Percentiles rank a stretch among this genome's conserved stretches.
Evolutionary conservation across 495 filamentous ascomycete genomes (phyloP).

Genomic region (Glonium stellatum): DNA sequence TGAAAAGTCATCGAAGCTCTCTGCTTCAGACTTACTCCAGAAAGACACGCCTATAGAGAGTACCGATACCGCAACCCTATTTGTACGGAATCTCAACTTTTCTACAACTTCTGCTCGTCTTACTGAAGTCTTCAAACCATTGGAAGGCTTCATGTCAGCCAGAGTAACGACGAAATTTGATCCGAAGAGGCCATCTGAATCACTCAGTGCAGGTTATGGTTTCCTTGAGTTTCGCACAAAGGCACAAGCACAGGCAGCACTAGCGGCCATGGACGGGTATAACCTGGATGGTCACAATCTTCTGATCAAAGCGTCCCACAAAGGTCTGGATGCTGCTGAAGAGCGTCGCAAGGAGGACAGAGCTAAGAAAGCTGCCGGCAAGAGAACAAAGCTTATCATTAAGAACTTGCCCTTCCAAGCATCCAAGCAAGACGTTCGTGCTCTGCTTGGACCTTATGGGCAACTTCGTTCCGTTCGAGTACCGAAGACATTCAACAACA

Average conservation of each 20-base stretch:
- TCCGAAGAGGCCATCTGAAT: conserved; percentile 47
- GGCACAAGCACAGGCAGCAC: conserved; percentile 67
- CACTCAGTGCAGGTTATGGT: conserved; percentile 92
- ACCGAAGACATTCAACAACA: conserved; percentile 86
- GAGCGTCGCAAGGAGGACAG: conserved; percentile 73
- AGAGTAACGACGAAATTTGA: conserved; percentile 80
- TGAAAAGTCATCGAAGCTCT: conserved; percentile 39
- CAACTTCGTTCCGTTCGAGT: conserved; percentile 86
- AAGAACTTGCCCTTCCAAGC: conserved; percentile 98
- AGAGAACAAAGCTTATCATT: conserved; percentile 87
- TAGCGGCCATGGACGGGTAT: conserved; percentile 78
- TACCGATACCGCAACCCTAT: conserved; percentile 68
- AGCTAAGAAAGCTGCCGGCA: conserved; percentile 64
- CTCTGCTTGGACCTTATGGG: conserved; percentile 81
- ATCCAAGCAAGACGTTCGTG: conserved; percentile 81
- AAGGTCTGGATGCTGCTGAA: conserved; percentile 76
- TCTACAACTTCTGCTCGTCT: conserved; percentile 70
- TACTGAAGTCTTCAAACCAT: conserved; percentile 63
- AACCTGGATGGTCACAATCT: conserved; percentile 80
- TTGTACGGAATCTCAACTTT: conserved; percentile 90
- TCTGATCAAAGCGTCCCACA: conserved; percentile 74
- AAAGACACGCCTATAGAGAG: conserved; percentile 44
- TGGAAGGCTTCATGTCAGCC: conserved; percentile 80
- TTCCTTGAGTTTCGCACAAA: conserved; percentile 84
- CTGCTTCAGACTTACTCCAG: conserved; percentile 49